Evolutionary conservation across 805 yeast species (phyloP).

Genomic region (Wickerhamomyces chambardii): DNA sequence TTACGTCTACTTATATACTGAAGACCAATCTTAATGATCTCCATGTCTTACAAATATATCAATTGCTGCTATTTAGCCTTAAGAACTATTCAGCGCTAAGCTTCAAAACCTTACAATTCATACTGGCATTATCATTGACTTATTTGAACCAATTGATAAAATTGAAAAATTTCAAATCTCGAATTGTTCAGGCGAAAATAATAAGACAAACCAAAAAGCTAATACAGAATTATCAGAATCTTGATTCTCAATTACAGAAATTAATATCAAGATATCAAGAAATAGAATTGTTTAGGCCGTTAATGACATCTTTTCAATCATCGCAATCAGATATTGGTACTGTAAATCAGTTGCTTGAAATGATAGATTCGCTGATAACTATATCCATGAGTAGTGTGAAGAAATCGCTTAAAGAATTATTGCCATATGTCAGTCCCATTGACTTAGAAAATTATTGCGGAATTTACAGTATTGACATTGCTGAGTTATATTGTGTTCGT

Average conservation of each 20-base stretch:
- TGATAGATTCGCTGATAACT: constrained; percentile 22
- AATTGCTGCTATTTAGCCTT: neutral
- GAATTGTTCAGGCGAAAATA: constrained; percentile 4
- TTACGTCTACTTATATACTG: neutral
- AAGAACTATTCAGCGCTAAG: too few species aligned
- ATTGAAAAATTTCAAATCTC: too few species aligned
- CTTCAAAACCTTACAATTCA: too few species aligned
- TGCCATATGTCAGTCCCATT: constrained; percentile 20
- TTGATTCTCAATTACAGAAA: constrained; percentile 18
- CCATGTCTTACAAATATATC: too few species aligned
- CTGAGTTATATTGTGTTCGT: constrained; percentile 18
- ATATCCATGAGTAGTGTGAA: constrained; percentile 22
- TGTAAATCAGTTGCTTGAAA: constrained; percentile 4
- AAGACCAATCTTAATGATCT: constrained; percentile 8
- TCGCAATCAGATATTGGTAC: too few species aligned
- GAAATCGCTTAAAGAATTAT: constrained; percentile 16
- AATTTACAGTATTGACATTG: constrained; percentile 27
- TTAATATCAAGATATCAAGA: constrained; percentile 21
- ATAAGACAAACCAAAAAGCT: constrained; percentile 9
- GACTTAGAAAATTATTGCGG: constrained; percentile 33
- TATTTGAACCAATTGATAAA: too few species aligned
- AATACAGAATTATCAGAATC: constrained; percentile 13
- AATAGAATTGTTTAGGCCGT: constrained; percentile 13
- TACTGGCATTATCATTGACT: too few species aligned
- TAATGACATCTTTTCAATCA: too few species aligned